phyloP scores from a whole-genome alignment of 192 early-diverging fungal species.

The Coemansia sp. region DNA sequence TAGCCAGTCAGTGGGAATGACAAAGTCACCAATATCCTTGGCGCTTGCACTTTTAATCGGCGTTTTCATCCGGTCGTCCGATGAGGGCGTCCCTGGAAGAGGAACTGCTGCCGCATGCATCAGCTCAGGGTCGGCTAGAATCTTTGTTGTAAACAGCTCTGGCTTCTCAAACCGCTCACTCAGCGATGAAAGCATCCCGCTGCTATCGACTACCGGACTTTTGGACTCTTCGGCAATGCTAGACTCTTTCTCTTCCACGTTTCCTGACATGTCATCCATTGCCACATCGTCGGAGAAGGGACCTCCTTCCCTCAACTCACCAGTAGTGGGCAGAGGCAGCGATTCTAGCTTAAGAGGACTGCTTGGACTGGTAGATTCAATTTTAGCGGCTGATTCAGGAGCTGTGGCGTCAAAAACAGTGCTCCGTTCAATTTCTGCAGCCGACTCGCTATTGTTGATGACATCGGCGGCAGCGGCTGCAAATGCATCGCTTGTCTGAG shows the following conservation, averaged over 20 bases:
- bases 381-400: slow-evolving; percentile 20
- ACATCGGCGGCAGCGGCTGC: slow-evolving; percentile 1
- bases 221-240: neutral
- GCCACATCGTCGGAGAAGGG: neutral
- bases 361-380: slow-evolving; percentile 4
- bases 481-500: slow-evolving; percentile 4
- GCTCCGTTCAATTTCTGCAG: neutral
- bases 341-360: neutral
- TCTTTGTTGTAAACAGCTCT: slow-evolving; percentile 41
- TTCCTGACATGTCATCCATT: neutral
- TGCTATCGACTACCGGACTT: neutral
- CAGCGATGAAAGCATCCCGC: neutral
- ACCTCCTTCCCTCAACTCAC: neutral
- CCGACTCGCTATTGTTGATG: neutral
- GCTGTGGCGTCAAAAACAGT: neutral
- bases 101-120: slow-evolving; percentile 49
- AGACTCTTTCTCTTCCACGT: neutral
- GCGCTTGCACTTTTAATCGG: neutral
- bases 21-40: slow-evolving; percentile 30
- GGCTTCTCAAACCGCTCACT: slow-evolving; percentile 4
- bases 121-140: slow-evolving; percentile 44
- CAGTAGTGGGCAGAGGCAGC: too few relatives aligned
- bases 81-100: slow-evolving; percentile 39
- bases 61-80: slow-evolving; percentile 23
- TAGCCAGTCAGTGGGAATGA: slow-evolving; percentile 51